These are phyloP conservation scores for Mycena latifolia DNA, from an alignment of 768 basidiomycete species.

Conservation along the genomic window DNA sequence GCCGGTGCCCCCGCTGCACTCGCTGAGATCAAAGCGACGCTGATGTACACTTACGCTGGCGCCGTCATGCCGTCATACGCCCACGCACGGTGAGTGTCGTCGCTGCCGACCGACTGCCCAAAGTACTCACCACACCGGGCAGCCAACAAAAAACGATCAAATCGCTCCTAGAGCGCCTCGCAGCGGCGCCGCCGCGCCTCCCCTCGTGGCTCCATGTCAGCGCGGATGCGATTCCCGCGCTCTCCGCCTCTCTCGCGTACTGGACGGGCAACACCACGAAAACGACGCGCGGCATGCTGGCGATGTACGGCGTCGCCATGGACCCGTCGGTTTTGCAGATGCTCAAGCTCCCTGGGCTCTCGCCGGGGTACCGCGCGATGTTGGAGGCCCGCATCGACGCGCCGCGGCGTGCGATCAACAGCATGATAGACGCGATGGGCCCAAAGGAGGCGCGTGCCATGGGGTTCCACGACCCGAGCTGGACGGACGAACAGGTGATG, in stretches of 20 bases:
- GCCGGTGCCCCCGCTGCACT: slow-evolving; percentile 18
- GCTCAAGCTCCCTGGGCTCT: slow-evolving; percentile 18
- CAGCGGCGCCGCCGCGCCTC: slow-evolving; percentile 28
- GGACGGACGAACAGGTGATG: slow-evolving; percentile 15
- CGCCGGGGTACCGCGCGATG: slow-evolving; percentile 8
- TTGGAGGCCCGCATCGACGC: slow-evolving; percentile 6
- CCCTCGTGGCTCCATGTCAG: slow-evolving; percentile 40
- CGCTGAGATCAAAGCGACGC: slow-evolving; percentile 39
- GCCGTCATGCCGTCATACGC: slow-evolving; percentile 39
- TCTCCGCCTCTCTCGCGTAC: slow-evolving; percentile 34
- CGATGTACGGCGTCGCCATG: not conserved
- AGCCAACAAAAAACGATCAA: slow-evolving; percentile 33
- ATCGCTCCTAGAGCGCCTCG: slow-evolving; percentile 26
- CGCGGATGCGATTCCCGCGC: slow-evolving; percentile 27
- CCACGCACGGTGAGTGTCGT: slow-evolving; percentile 34
- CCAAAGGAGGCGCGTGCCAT: slow-evolving; percentile 2
- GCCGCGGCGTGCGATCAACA: slow-evolving; percentile 9
- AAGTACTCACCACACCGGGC: not conserved
- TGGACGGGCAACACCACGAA: slow-evolving; percentile 34
- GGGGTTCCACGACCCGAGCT: slow-evolving; percentile 2
- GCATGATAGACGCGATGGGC: slow-evolving; percentile 4
- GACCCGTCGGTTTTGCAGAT: not conserved
- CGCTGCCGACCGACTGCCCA: not conserved
- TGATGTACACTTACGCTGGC: slow-evolving; percentile 41
- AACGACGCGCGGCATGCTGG: slow-evolving; percentile 30